Base-by-base conservation (phyloP, 164 flowering plant genomes). In the Dillenia suffruticosa region DNA sequence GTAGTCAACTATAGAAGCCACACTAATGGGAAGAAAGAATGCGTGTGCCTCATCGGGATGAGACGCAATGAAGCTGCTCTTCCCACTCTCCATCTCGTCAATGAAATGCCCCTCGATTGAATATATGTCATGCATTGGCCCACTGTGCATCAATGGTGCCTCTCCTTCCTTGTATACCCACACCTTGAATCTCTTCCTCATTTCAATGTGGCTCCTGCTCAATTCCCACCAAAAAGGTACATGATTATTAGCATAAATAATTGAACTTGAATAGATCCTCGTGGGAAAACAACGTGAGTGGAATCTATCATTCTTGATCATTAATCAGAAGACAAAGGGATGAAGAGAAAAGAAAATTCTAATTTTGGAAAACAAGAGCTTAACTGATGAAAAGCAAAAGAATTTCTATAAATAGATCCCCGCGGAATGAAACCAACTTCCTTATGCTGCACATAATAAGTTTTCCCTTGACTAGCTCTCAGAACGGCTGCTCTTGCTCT, bases 141-240 rank as follows among this genome's bases (percentile, higher is more conserved):
- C 92, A 9, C 46, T 56, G 51, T 88, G 90, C 2, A 78, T 52
- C 8, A 86, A 26, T 0, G 92, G 96, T 1, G 51, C 69, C 65
- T 79, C 88, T 51, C 96, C 96, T 70, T 88, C 96, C 52, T 48
- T 76, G 74, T 88, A 86, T 0, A 49, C 49, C 87, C 86, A 89
- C 2, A 89, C 61, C 67, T 81, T 86, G 68, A 89, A 79, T 57
- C 82, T 82, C 75, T 83, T 82, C 83, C 63, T 71, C 89, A 86
- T 88, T 66, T 88, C 95, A n/a, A 70, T 70, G 63, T 85, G 84
- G 45, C 96, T 88, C 80, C 96, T 88, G 78, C 9, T 32, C 9
- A 10, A 12, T 14, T 17, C 32, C n/a, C 24, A 40, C 19, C 9
- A 44, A 9, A 12, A 22, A 51, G 1, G 14, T 3, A n/a, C 11